phyloP scores from a whole-genome alignment of 768 basidiomycete genomes.

The Tulasnella sp. region DNA sequence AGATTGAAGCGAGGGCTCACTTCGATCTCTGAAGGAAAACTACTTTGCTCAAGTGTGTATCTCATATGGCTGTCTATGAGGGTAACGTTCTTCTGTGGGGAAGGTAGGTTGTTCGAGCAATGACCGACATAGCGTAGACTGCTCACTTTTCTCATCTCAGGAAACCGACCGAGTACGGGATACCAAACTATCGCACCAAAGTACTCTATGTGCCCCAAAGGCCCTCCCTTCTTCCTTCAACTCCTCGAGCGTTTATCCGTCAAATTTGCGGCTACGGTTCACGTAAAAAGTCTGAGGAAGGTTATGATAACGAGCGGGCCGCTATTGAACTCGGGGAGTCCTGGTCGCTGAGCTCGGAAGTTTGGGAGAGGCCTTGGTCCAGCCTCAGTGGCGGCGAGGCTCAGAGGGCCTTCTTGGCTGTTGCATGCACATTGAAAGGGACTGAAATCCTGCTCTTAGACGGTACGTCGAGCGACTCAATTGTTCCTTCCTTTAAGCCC shows the following conservation, averaged over 20 bases:
- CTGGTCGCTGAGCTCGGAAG: slow-evolving; percentile 68
- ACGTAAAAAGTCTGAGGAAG: slow-evolving; percentile 44
- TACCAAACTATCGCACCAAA: slow-evolving; percentile 75
- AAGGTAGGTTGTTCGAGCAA: slow-evolving; percentile 52
- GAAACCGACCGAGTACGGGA: slow-evolving; percentile 41
- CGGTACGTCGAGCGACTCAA: slow-evolving; percentile 53
- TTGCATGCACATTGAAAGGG: slow-evolving; percentile 69
- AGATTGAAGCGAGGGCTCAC: slow-evolving; percentile 5
- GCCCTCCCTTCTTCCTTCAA: slow-evolving; percentile 81
- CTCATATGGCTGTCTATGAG: slow-evolving; percentile 72
- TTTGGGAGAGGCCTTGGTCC: slow-evolving; percentile 82
- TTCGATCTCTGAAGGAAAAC: slow-evolving; percentile 49
- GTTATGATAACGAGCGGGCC: slow-evolving; percentile 30
- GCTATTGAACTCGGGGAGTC: slow-evolving; percentile 55
- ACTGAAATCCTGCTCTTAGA: slow-evolving; percentile 81
- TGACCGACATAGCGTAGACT: slow-evolving; percentile 10
- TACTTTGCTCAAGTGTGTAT: slow-evolving; percentile 81
- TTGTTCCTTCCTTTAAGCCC: not conserved
- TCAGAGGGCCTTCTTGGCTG: slow-evolving; percentile 79
- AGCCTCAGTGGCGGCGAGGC: slow-evolving; percentile 84
- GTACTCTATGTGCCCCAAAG: slow-evolving; percentile 89
- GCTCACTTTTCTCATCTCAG: slow-evolving; percentile 33
- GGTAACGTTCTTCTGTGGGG: slow-evolving; percentile 69
- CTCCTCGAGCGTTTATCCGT: slow-evolving; percentile 71
- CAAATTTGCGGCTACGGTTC: slow-evolving; percentile 58